These are phyloP conservation scores for Ogataea nakhonphanomensis DNA, from an alignment of 805 yeast species.

Conservation along the genomic window DNA sequence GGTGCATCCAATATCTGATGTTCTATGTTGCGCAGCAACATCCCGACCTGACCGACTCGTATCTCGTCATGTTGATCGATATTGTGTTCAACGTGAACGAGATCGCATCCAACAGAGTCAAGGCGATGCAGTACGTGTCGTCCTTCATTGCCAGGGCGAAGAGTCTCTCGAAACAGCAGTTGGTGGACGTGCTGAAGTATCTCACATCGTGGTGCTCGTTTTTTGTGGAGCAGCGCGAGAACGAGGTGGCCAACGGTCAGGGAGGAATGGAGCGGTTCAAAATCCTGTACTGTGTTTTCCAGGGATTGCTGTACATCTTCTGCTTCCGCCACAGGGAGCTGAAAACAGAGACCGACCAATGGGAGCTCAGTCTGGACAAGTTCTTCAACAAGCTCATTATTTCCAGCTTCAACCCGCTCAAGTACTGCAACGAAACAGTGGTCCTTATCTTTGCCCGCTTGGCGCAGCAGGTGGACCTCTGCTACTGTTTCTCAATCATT, in stretches of 20 bases:
- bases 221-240: slow-evolving; percentile 79
- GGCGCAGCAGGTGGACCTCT: slow-evolving; percentile 84
- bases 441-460: slow-evolving; percentile 90
- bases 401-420: slow-evolving; percentile 88
- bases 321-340: slow-evolving; percentile 78
- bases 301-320: slow-evolving; percentile 84
- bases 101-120: slow-evolving; percentile 70
- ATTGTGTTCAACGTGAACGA: slow-evolving; percentile 71
- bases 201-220: slow-evolving; percentile 79
- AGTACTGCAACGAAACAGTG: slow-evolving; percentile 90
- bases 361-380: slow-evolving; percentile 82
- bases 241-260: slow-evolving; percentile 60
- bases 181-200: slow-evolving; percentile 78
- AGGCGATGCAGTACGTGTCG: slow-evolving; percentile 88
- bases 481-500: slow-evolving; percentile 89
- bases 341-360: slow-evolving; percentile 38
- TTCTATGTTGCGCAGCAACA: slow-evolving; percentile 80
- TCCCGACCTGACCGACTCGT: slow-evolving; percentile 80
- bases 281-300: slow-evolving; percentile 86
- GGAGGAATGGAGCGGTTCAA: slow-evolving; percentile 90
- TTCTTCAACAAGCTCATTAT: slow-evolving; percentile 82
- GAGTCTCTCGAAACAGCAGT: slow-evolving; percentile 64
- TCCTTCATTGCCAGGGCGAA: slow-evolving; percentile 88
- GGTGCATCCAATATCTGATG: slow-evolving; percentile 79
- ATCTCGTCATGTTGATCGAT: slow-evolving; percentile 75